Percentiles rank a stretch among this genome's conserved stretches.
Conservation (phyloP, 306 rosid genomes). For the Prinsepia uniflora region DNA sequence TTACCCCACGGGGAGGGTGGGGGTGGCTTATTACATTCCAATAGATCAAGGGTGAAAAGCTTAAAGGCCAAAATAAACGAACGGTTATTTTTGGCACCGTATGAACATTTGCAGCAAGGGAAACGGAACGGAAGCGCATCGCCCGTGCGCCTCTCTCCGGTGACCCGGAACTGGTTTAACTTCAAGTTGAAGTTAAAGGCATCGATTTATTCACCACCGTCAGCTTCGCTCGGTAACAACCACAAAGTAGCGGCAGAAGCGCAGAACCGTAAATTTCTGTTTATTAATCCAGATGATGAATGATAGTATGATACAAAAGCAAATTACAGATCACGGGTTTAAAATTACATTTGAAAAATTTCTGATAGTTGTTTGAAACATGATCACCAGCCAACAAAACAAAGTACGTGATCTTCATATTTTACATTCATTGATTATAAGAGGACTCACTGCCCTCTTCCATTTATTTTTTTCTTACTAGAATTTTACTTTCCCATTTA, state of each 20-base stretch:
- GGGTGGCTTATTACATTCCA: too few species aligned
- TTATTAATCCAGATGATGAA: not conserved
- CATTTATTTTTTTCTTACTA: slow-evolving; percentile 10
- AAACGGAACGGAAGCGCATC: too few species aligned
- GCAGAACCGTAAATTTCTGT: not conserved
- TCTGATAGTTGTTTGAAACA: not conserved
- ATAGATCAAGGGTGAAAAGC: too few species aligned
- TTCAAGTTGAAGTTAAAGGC: not conserved
- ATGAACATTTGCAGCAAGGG: too few species aligned
- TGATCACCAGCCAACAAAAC: not conserved
- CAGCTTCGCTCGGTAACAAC: not conserved
- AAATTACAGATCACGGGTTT: not conserved
- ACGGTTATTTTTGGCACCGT: too few species aligned
- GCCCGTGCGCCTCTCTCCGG: too few species aligned
- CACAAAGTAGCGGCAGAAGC: not conserved
- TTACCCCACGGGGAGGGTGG: too few species aligned
- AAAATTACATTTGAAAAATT: not conserved
- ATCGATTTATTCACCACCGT: not conserved
- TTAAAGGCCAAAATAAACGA: too few species aligned
- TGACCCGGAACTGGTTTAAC: not conserved
- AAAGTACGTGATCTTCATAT: slow-evolving; percentile 1
- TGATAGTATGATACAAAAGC: too few species aligned
- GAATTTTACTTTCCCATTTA: slow-evolving; percentile 19
- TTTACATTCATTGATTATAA: slow-evolving; percentile 3
- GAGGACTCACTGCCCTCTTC: slow-evolving; percentile 3